These are phyloP conservation scores for Gnaphalium uliginosum DNA, from an alignment of 129 eudicot genomes.

Conservation along the genomic window DNA sequence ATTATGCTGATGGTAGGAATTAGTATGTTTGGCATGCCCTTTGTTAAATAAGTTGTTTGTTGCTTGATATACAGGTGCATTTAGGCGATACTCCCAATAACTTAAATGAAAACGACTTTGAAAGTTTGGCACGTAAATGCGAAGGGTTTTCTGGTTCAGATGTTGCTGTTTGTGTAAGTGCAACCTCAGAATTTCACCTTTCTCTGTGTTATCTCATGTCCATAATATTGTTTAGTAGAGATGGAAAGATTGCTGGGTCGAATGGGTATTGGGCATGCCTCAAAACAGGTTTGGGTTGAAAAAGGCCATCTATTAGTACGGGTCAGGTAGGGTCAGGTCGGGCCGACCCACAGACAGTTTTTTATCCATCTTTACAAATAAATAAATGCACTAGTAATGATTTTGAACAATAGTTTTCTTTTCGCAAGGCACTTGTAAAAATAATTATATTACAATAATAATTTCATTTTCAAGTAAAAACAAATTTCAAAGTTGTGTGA, in stretches of 20 bases:
- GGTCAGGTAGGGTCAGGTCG: too few relatives aligned
- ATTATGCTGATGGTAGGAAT: not conserved
- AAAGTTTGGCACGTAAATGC: constrained; percentile 65
- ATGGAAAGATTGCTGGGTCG: not conserved
- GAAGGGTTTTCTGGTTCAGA: constrained; percentile 99
- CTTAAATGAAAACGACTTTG: constrained; percentile 85
- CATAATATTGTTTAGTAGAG: not conserved
- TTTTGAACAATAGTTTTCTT: too few relatives aligned
- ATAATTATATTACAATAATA: not conserved
- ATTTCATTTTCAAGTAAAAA: not conserved
- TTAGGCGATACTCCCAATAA: constrained; percentile 84
- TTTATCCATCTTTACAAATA: not conserved
- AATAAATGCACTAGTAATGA: not conserved
- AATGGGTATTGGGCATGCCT: not conserved
- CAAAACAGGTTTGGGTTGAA: not conserved
- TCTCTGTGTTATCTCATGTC: not conserved
- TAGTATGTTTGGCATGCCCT: not conserved
- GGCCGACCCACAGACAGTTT: not conserved
- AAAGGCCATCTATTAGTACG: not conserved
- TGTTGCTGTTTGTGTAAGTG: constrained; percentile 93
- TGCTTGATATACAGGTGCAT: constrained; percentile 32
- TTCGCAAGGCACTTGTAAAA: not conserved
- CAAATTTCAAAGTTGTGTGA: not conserved
- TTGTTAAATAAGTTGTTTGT: not conserved
- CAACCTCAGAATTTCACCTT: not conserved